phyloP scores from a whole-genome alignment of 2,329 filamentous ascomycete genomes.

The Nothophaeocryptopus gaeumannii region DNA sequence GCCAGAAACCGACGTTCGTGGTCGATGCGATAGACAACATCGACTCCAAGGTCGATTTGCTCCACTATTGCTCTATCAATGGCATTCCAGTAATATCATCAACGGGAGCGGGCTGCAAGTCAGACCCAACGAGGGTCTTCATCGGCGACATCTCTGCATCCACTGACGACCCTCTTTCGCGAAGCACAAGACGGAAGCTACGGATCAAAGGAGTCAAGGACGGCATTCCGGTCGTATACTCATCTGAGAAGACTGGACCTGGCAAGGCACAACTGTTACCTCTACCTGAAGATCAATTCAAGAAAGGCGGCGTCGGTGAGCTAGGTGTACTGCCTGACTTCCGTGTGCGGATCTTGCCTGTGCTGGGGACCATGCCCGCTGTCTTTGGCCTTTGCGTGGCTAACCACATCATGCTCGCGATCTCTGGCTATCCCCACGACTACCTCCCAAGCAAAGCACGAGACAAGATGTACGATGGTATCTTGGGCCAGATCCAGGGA shows the following conservation, averaged over 20 bases:
- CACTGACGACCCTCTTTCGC: slow-evolving; percentile 83
- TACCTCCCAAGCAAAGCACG: slow-evolving; percentile 77
- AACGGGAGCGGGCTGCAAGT: slow-evolving; percentile 97
- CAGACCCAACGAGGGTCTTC: slow-evolving; percentile 75
- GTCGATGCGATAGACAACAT: slow-evolving; percentile 99
- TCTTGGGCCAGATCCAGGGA: slow-evolving; percentile 71
- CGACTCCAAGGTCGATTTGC: slow-evolving; percentile 85
- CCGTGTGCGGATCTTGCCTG: slow-evolving; percentile 87
- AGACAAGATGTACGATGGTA: slow-evolving; percentile 88
- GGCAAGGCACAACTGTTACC: slow-evolving; percentile 90
- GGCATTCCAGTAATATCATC: slow-evolving; percentile 81
- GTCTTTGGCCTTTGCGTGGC: slow-evolving; percentile 89
- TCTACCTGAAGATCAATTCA: slow-evolving; percentile 80
- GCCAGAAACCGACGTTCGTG: slow-evolving; percentile 74
- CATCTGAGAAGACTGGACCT: slow-evolving; percentile 81
- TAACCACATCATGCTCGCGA: slow-evolving; percentile 84
- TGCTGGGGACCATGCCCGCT: slow-evolving; percentile 94
- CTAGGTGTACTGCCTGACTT: slow-evolving; percentile 89
- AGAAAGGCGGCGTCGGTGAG: slow-evolving; percentile 81
- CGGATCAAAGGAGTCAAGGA: slow-evolving; percentile 73
- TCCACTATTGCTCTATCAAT: slow-evolving; percentile 81
- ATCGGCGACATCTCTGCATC: slow-evolving; percentile 88
- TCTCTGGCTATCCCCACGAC: slow-evolving; percentile 80
- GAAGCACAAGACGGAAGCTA: slow-evolving; percentile 75
- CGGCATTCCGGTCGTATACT: slow-evolving; percentile 90